phyloP scores from a whole-genome alignment of 148 eudicot species.

The Gaultheria prostrata region DNA sequence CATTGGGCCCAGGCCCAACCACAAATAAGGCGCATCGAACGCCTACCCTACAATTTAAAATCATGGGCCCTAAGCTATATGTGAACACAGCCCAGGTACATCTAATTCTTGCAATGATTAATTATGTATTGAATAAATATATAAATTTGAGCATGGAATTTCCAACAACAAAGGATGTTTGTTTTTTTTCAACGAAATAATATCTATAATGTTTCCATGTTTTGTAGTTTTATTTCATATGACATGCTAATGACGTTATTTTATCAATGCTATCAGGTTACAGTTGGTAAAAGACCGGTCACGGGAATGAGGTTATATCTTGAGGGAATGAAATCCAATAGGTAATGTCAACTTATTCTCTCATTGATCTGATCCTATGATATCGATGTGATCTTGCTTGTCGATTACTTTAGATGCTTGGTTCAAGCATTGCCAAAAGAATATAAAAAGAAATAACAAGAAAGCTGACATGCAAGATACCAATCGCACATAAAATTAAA shows the following conservation, averaged over 20 bases:
- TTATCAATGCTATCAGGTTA: constrained; percentile 37
- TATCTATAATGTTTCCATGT: neutral
- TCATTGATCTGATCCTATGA: neutral
- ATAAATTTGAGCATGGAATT: neutral
- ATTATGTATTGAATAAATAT: no score
- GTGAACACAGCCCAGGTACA: constrained; percentile 73
- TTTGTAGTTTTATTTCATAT: neutral
- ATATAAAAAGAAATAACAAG: no score
- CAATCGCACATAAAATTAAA: no score
- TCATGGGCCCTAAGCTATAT: constrained; percentile 70
- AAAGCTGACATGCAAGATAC: no score
- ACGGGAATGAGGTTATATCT: constrained; percentile 76
- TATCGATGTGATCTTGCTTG: neutral
- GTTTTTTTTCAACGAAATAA: no score
- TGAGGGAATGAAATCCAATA: constrained; percentile 72
- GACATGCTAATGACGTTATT: neutral
- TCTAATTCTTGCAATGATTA: neutral
- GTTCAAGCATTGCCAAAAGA: no score
- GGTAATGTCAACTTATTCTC: constrained; percentile 29
- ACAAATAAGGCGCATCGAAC: constrained; percentile 36
- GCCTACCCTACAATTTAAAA: constrained; percentile 59
- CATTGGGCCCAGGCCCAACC: constrained; percentile 67
- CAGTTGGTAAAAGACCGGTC: constrained; percentile 54
- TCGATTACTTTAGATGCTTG: neutral
- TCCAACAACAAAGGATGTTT: neutral